Evolutionary conservation across 164 flowering plant genomes (phyloP), one percentile per base, ranked within the genome.

Genomic region (Vitis amurensis): DNA sequence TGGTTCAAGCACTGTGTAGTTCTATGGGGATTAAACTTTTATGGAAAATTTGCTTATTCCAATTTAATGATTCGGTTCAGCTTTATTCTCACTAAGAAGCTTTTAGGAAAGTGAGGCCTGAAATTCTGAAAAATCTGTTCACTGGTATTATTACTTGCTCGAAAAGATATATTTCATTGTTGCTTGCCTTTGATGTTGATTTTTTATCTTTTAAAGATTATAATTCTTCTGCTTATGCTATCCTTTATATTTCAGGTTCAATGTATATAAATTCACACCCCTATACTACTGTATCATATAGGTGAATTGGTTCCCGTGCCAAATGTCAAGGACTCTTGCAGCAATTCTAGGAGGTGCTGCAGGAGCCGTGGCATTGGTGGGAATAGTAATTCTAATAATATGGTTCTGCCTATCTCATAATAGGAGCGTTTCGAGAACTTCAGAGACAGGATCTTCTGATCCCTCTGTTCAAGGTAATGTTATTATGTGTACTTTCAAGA

Each of bases 261-360:
- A 82, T 79, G 85, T 74, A 62, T 67, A 66, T 68, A 71, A 68
- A 70, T 63, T 71, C 66, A 71, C n/a, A 67, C 68, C 12, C 55
- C 15, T 29, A 59, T 71, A 74, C 67, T 64, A 70, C 67, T 55
- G 71, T 78, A 68, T 71, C 13, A 63, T 52, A 55, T 72, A 73
- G 73, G 68, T 86, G 80, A 86, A 80, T 80, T 77, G 79, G 74
- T 73, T 83, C 80, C 73, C 74, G 62, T 75, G 79, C 83, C 88
- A 88, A 79, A 93, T 93, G 98, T 89, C 96, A 86, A 82, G 76
- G 86, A 68, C 85, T 85, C 93, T 89, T 91, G 97, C 96, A 83
- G 93, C 91, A 78, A 75, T 90, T 74, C 47, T 90, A 64, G 98
- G 95, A 84, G 91, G 95, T 81, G 97, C 91, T 91, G 97, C 89